Evolutionary conservation across 1,284 basidiomycete species (phyloP), one percentile per base, ranked within the genome.

Genomic region (Phellinidium pouzarii): DNA sequence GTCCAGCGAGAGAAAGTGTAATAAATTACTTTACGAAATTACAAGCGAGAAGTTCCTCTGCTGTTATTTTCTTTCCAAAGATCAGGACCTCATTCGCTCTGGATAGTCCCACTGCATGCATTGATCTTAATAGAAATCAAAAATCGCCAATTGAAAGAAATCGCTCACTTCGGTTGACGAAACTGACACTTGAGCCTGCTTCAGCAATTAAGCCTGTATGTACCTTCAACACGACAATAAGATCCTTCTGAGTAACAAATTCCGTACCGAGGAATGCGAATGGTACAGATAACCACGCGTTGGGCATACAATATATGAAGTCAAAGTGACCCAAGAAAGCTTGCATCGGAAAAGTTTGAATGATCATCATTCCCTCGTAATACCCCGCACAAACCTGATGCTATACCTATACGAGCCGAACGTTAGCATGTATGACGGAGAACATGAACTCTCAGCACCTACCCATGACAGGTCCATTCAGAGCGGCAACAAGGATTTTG

Each of bases 381-480:
- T 34, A 14, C 14, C 11, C 31, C 14, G 31, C 31, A 34, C 62
- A 41, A 58, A 81, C 84, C 82, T 57, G 84, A 81, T 29, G 81
- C 77, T 51, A 86, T 86, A 14, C 84, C 82, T 85, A 48, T 20
- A 54, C n/a, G n/a, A n/a, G n/a, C n/a, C n/a, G n/a, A n/a, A n/a
- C n/a, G n/a, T n/a, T n/a, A n/a, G n/a, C n/a, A n/a, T n/a, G n/a
- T n/a, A n/a, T n/a, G n/a, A n/a, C n/a, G n/a, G n/a, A n/a, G n/a
- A n/a, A n/a, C n/a, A n/a, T n/a, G 25, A 31, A 11, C 14, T 22
- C 9, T 22, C 7, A 27, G 4, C 19, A 58, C 64, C 31, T 63
- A 80, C 82, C 84, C 76, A 87, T 78, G 3, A 84, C 84, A 40
- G 84, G 84, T 0, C 84, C 84, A 59, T 87, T 84, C 14, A 87